Evolutionary conservation across 768 basidiomycete genomes (phyloP), one percentile per base, ranked within the genome.

Genomic region (Tephrocybe sp.): DNA sequence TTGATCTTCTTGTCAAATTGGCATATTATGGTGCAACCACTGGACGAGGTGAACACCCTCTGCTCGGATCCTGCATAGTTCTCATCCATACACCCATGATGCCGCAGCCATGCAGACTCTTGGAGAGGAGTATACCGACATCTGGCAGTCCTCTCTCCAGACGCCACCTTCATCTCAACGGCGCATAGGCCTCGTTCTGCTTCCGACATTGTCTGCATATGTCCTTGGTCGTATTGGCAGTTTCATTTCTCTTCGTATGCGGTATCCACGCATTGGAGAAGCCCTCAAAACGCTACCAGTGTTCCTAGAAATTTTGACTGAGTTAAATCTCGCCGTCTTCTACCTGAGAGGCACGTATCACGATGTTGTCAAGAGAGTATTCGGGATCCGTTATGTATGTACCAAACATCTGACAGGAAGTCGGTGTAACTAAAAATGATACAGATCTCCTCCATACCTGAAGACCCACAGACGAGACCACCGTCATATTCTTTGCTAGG

Each of bases 101-200:
- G 53, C 38, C 16, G 47, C 53, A 93, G 91, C 84, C 13, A 78
- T 76, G 9, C 91, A 93, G 66, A 92, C 87, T 4, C 74, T 93
- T 1, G 92, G 92, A n/a, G 92, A 94, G 65, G 92, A 94, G 62
- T 94, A 94, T 60, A 92, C 89, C 1, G 86, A 87, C 60, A 84
- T 88, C 31, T 89, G 90, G 87, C 82, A 84, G 56, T 68, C 65
- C 23, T 69, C 63, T 16, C 50, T 64, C 30, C 58, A 66, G 4
- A 53, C 64, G 22, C 75, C 75, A 17, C 85, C 83, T 2, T 72
- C 82, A 12, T 65, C 57, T 17, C 61, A 61, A 44, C 61, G 71
- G 8, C 79, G 86, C 17, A 64, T 74, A 13, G 73, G 75, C 2
- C 72, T 90, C 10, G 73, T 91, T 51, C 68, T 90, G n/a, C 69